phyloP scores from a whole-genome alignment of 257 asterid genomes.

The Fraxinus quadrangulata region DNA sequence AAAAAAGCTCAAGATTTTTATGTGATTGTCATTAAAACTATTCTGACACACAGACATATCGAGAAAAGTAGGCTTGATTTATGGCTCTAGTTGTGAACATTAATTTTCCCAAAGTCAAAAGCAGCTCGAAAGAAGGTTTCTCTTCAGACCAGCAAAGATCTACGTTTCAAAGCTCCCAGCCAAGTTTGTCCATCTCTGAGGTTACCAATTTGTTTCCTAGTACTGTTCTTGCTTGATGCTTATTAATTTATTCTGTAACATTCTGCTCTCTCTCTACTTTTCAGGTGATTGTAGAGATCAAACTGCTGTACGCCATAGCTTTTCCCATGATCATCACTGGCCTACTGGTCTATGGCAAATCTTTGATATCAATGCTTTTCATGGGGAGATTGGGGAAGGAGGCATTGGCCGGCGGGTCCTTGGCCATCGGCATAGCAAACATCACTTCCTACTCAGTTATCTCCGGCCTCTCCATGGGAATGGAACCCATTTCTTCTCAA shows the following conservation, averaged over 20 bases:
- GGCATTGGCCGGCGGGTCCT: conserved; percentile 75
- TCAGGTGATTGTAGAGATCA: conserved; percentile 59
- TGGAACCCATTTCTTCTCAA: conserved; percentile 70
- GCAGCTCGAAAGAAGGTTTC: background rate
- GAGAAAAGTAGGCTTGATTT: background rate
- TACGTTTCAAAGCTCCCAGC: conserved; percentile 14
- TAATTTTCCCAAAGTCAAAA: conserved; percentile 11
- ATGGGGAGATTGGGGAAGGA: conserved; percentile 66
- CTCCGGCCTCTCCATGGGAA: conserved; percentile 69
- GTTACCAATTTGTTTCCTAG: conserved; percentile 22
- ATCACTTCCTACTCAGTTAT: conserved; percentile 73
- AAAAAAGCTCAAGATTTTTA: background rate
- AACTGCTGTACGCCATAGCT: conserved; percentile 53
- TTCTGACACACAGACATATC: background rate
- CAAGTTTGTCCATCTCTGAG: conserved; percentile 38
- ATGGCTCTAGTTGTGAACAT: conserved; percentile 42
- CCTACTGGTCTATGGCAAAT: conserved; percentile 53
- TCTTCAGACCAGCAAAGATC: conserved; percentile 25
- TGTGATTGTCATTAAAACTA: background rate
- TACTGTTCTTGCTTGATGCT: background rate
- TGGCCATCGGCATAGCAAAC: conserved; percentile 70
- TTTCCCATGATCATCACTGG: conserved; percentile 72
- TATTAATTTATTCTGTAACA: background rate
- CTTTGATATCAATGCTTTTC: conserved; percentile 66
- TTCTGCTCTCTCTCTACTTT: background rate